Evolutionary conservation across 495 filamentous ascomycete species (phyloP).

Genomic region (Neurospora tetraspora): DNA sequence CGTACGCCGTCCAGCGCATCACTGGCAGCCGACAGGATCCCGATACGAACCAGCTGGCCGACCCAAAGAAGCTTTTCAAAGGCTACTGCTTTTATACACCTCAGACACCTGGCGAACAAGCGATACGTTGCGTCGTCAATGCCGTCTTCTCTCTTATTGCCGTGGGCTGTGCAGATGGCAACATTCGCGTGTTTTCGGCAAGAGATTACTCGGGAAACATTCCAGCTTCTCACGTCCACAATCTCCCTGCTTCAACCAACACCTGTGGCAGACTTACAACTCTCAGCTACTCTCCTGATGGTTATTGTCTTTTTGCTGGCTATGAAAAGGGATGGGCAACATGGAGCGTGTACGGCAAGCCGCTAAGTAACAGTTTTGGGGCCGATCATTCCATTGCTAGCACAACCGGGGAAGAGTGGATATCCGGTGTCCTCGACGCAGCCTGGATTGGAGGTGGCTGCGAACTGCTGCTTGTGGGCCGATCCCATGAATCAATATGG

Average conservation of each 20-base stretch:
- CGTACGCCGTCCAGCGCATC: constrained; percentile 80
- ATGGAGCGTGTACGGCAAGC: constrained; percentile 96
- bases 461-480: constrained; percentile 64
- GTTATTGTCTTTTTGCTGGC: constrained; percentile 91
- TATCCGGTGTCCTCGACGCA: constrained; percentile 61
- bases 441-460: constrained; percentile 83
- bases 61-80: constrained; percentile 62
- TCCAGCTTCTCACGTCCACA: constrained; percentile 73
- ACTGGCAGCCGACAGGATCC: constrained; percentile 9
- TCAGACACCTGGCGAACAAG: constrained; percentile 44
- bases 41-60: constrained; percentile 19
- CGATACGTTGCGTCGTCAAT: constrained; percentile 72
- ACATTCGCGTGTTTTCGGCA: constrained; percentile 76
- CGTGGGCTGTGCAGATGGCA: constrained; percentile 71
- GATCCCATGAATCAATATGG: constrained; percentile 70
- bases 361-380: constrained; percentile 69
- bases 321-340: constrained; percentile 90
- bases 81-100: constrained; percentile 87
- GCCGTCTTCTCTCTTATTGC: constrained; percentile 90
- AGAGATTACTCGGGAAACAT: constrained; percentile 92
- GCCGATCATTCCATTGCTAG: constrained; percentile 53
- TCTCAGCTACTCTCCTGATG: constrained; percentile 86
- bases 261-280: constrained; percentile 62
- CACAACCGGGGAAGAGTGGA: constrained; percentile 65
- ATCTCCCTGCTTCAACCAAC: constrained; percentile 48